Evolutionary conservation across 2,329 filamentous ascomycete genomes (phyloP), one percentile per base, ranked within the genome.

Genomic region (Penicillium sp.): DNA sequence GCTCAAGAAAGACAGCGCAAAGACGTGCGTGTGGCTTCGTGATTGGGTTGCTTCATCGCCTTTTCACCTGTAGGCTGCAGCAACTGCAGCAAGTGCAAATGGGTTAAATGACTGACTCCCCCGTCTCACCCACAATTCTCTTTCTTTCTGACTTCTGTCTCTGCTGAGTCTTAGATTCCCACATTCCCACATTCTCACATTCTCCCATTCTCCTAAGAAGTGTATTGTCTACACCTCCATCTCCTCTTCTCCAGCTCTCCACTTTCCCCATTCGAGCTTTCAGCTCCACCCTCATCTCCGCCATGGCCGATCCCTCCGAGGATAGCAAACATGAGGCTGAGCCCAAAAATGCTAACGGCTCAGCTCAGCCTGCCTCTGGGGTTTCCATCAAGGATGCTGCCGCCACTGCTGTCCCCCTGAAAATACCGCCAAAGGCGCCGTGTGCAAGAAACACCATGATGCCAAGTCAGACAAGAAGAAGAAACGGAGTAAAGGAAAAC

Each of bases 361-460:
- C 53, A 9, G 38, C 51, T 22, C 56, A 54, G 14, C 42, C 24
- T 11, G 27, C 43, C 8, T 32, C 44, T n/a, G 52, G 54, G 18
- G 52, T 49, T 26, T 34, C 58, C 16, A 52, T 52, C 26, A 63
- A 61, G 40, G 45, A 59, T 11, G 59, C 64, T 10, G 34, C 54
- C 1, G 40, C 56, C 3, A 40, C 56, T 2, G 42, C 54, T 1
- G 49, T 53, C n/a, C 43, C 61, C 8, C 48, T 54, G 23, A 35
- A 60, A 58, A 47, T 18, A 24, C 57, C 16, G 23, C 59, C 23
- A 64, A 61, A 27, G 34, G 35, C 13, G n/a, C 55, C 3, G 24
- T 26, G 1, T 68, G 63, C 54, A 68, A 67, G 43, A 68, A 66
- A 32, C 64, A 67, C 38, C 31, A 54, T 2, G 59, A 64, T 34